phyloP scores from a whole-genome alignment of 2,329 filamentous ascomycete species.

The Chaetomium strumarium region DNA sequence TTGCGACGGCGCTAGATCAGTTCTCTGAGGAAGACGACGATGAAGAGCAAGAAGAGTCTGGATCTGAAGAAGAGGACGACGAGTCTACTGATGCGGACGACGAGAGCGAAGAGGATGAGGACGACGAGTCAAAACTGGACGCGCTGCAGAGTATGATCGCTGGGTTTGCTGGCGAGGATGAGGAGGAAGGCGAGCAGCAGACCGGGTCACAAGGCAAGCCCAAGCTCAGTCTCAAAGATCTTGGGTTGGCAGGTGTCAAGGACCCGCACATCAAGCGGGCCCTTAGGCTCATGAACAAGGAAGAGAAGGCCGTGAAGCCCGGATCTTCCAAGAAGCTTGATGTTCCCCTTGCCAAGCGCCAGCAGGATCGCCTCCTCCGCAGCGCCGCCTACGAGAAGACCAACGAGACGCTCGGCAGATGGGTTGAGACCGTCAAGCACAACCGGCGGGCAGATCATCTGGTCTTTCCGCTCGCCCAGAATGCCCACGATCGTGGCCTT shows the following conservation, averaged over 20 bases:
- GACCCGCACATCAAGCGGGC: slow-evolving; percentile 74
- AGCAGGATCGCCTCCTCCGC: slow-evolving; percentile 81
- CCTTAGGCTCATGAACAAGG: slow-evolving; percentile 66
- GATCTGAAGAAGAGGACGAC: slow-evolving; percentile 38
- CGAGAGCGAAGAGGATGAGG: slow-evolving; percentile 32
- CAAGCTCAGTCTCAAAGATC: slow-evolving; percentile 69
- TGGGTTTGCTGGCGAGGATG: slow-evolving; percentile 59
- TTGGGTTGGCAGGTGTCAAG: slow-evolving; percentile 63
- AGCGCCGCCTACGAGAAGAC: slow-evolving; percentile 81
- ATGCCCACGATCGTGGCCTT: slow-evolving; percentile 55
- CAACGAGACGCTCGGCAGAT: slow-evolving; percentile 82
- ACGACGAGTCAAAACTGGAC: slow-evolving; percentile 52
- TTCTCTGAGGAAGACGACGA: slow-evolving; percentile 47
- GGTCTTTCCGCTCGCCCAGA: slow-evolving; percentile 75
- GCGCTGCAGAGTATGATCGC: slow-evolving; percentile 65
- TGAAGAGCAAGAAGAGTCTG: slow-evolving; percentile 39
- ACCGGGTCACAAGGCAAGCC: slow-evolving; percentile 46
- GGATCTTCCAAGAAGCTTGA: slow-evolving; percentile 65
- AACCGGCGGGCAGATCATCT: slow-evolving; percentile 90
- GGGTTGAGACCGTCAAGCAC: slow-evolving; percentile 91
- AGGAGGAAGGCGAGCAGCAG: slow-evolving; percentile 39
- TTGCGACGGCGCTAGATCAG: slow-evolving; percentile 52
- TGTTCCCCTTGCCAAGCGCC: slow-evolving; percentile 75
- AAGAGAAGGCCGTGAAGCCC: slow-evolving; percentile 51
- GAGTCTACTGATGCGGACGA: slow-evolving; percentile 37